A percentile compares a stretch with the other conserved stretches of the same genome.
phyloP scores from a whole-genome alignment of 2,329 filamentous ascomycete species.

The Claviceps sp. region DNA sequence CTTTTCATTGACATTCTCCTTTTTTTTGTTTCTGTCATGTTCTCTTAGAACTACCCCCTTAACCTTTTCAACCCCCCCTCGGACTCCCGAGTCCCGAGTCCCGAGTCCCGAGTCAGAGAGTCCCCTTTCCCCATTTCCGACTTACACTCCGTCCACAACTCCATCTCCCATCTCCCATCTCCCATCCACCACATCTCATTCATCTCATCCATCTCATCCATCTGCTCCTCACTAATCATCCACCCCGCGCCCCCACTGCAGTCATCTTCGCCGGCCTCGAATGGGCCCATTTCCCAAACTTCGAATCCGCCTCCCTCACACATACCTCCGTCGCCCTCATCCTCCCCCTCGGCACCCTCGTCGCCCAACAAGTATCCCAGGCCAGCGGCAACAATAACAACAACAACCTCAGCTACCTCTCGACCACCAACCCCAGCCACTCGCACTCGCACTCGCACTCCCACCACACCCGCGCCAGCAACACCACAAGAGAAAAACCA shows the following conservation, averaged over 20 bases:
- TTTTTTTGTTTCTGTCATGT: no score
- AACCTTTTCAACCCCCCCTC: no score
- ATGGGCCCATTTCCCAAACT: conserved; percentile 26
- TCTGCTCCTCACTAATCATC: background rate
- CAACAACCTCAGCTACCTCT: conserved; percentile 9
- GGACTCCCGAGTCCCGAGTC: no score
- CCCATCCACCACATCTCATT: background rate
- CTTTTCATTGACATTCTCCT: no score
- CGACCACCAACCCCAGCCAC: background rate
- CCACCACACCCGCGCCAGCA: background rate
- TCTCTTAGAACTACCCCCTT: no score
- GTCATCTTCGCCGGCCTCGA: conserved; percentile 38
- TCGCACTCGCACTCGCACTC: no score
- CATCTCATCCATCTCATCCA: background rate
- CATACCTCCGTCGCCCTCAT: conserved; percentile 36
- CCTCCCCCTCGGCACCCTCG: conserved; percentile 37
- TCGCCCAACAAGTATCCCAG: conserved; percentile 32
- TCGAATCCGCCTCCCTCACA: conserved; percentile 37
- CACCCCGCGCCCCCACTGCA: conserved; percentile 10
- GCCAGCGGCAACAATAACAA: conserved; percentile 3
- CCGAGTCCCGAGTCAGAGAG: no score
- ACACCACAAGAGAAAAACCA: background rate
- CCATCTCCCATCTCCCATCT: no score
- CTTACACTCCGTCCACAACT: no score
- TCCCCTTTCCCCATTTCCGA: no score